Conservation (phyloP, 176 grass and related monocot species). For the Musa schizocarpa region DNA sequence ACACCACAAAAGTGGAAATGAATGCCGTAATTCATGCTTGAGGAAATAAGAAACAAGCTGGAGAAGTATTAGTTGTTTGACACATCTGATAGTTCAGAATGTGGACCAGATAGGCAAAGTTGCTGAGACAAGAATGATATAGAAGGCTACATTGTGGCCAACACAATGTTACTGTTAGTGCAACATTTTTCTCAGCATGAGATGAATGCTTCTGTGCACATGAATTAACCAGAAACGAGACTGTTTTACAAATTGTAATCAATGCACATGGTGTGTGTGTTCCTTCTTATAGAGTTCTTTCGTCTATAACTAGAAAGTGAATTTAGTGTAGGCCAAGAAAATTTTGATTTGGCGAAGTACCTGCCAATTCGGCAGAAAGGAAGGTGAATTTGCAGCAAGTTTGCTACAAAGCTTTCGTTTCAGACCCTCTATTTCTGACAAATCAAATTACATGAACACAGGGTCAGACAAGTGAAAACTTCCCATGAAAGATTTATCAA, state of each 20-base stretch:
- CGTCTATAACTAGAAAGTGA: neutral
- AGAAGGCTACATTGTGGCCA: neutral
- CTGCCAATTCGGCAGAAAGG: conserved; percentile 96
- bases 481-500: neutral
- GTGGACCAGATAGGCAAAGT: neutral
- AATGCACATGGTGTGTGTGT: no score
- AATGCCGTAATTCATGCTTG: neutral
- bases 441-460: neutral
- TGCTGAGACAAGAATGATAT: neutral
- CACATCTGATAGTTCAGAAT: neutral
- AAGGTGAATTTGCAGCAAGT: conserved; percentile 81
- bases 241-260: no score
- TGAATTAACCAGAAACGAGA: neutral
- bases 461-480: neutral
- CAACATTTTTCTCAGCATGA: neutral
- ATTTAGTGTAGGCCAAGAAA: neutral
- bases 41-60: neutral
- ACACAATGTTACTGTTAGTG: neutral
- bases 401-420: conserved; percentile 95
- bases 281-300: no score
- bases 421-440: conserved; percentile 83
- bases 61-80: neutral
- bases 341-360: conserved; percentile 20
- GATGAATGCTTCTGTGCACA: neutral
- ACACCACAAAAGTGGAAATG: neutral